These are phyloP conservation scores for Wakefieldia striispora DNA, from an alignment of 768 basidiomycete species.

Conservation along the genomic window DNA sequence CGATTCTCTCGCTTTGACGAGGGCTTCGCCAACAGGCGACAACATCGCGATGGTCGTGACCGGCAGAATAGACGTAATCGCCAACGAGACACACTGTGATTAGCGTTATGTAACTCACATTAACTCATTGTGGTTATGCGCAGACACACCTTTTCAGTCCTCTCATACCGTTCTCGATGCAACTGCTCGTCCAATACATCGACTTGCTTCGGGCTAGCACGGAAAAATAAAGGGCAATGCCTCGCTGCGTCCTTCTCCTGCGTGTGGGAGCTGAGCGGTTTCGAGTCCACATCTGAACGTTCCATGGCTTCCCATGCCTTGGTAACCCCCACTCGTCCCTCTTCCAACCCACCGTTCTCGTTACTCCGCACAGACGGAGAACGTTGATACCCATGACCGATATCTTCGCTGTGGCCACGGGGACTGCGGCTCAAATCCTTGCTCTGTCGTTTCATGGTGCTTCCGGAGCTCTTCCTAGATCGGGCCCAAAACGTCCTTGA, in stretches of 20 bases:
- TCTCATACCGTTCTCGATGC: slow-evolving; percentile 23
- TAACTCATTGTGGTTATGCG: not conserved
- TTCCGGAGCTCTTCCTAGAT: slow-evolving; percentile 6
- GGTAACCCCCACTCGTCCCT: not conserved
- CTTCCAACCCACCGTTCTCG: not conserved
- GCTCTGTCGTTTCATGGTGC: slow-evolving; percentile 8
- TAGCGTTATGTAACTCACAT: no score
- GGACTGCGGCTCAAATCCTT: not conserved
- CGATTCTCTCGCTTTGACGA: slow-evolving; percentile 21
- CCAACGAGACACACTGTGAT: slow-evolving; percentile 27
- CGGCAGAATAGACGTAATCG: slow-evolving; percentile 27
- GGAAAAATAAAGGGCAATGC: slow-evolving; percentile 23
- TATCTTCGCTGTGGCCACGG: not conserved
- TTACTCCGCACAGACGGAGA: not conserved
- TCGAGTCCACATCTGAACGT: not conserved
- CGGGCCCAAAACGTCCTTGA: slow-evolving; percentile 20
- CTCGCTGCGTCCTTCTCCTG: slow-evolving; percentile 29
- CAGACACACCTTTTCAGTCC: slow-evolving; percentile 26
- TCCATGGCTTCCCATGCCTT: not conserved
- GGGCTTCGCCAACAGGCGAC: slow-evolving; percentile 24
- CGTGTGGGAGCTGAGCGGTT: not conserved
- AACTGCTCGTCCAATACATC: slow-evolving; percentile 1
- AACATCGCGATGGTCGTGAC: slow-evolving; percentile 14
- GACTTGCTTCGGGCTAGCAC: slow-evolving; percentile 22
- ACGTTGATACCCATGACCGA: not conserved